These are phyloP conservation scores for Eucalyptus caleyi DNA, from an alignment of 345 rosid genomes.

Conservation along the genomic window DNA sequence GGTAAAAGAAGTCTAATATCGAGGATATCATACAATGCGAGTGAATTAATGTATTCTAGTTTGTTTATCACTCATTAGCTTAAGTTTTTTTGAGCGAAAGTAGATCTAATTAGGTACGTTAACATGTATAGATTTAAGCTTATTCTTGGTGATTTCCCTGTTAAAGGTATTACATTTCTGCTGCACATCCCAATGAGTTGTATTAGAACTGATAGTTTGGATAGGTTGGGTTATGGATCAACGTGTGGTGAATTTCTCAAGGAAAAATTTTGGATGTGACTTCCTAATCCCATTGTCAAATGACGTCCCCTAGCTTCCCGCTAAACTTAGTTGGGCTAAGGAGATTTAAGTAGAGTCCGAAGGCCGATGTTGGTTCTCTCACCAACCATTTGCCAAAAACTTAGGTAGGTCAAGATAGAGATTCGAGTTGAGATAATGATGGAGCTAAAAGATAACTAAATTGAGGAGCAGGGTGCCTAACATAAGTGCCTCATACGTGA, in stretches of 20 bases:
- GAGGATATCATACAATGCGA: not conserved
- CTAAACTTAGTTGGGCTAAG: not conserved
- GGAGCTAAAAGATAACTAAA: not conserved
- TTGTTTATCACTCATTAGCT: rapidly evolving
- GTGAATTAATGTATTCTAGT: not conserved
- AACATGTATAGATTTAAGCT: not conserved
- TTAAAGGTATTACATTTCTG: not conserved
- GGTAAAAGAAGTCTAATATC: not conserved
- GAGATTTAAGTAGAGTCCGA: not conserved
- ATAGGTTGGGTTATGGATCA: not conserved
- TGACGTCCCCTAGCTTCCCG: not conserved
- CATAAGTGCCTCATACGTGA: not conserved
- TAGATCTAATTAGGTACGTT: rapidly evolving
- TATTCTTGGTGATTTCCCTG: not conserved
- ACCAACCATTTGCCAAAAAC: not conserved
- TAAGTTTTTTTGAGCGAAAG: not conserved
- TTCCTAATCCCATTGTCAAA: not conserved
- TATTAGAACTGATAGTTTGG: not conserved
- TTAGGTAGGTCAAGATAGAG: not conserved
- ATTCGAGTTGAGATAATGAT: not conserved
- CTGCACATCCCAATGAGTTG: not conserved
- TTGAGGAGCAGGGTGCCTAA: not conserved
- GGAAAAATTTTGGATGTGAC: not conserved
- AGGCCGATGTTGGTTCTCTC: not conserved
- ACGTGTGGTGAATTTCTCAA: not conserved